phyloP scores from a whole-genome alignment of 257 asterid genomes.

The Cynanchum wilfordii region DNA sequence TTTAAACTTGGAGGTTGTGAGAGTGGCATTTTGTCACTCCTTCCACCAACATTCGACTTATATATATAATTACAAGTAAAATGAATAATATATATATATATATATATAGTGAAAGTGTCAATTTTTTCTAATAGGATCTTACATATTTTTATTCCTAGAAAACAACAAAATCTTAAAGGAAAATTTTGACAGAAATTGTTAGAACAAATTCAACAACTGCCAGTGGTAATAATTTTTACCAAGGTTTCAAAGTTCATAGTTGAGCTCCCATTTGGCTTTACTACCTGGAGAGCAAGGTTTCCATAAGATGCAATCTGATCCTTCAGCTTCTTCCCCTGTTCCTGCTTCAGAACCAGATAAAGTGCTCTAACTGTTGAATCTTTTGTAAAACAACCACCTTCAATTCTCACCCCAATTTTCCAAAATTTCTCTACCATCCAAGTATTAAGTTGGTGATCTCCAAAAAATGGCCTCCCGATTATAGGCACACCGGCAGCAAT shows the following conservation, averaged over 20 bases:
- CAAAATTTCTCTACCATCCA: constrained; percentile 50
- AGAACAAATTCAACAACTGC: not conserved
- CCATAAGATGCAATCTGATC: constrained; percentile 25
- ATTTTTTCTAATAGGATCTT: too few relatives aligned
- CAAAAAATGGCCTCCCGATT: constrained; percentile 52
- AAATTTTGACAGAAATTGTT: not conserved
- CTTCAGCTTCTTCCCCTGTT: constrained; percentile 31
- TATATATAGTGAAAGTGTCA: too few relatives aligned
- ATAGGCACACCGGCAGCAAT: constrained; percentile 49
- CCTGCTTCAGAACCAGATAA: constrained; percentile 27
- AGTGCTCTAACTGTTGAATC: constrained; percentile 20
- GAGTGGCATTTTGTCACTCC: too few relatives aligned
- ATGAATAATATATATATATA: too few relatives aligned
- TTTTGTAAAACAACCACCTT: constrained; percentile 39
- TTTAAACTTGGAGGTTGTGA: too few relatives aligned
- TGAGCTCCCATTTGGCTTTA: constrained; percentile 46
- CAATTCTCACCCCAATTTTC: constrained; percentile 47
- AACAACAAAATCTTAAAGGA: too few relatives aligned
- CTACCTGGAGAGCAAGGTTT: constrained; percentile 32
- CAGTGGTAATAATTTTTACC: constrained; percentile 21
- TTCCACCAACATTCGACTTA: too few relatives aligned
- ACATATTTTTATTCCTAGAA: too few relatives aligned
- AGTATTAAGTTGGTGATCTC: constrained; percentile 49
- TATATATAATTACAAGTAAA: too few relatives aligned
- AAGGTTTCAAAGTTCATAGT: constrained; percentile 30